Evolutionary conservation across 1,284 basidiomycete genomes (phyloP), one percentile per base, ranked within the genome.

Genomic region (Microbotryum saponariae): DNA sequence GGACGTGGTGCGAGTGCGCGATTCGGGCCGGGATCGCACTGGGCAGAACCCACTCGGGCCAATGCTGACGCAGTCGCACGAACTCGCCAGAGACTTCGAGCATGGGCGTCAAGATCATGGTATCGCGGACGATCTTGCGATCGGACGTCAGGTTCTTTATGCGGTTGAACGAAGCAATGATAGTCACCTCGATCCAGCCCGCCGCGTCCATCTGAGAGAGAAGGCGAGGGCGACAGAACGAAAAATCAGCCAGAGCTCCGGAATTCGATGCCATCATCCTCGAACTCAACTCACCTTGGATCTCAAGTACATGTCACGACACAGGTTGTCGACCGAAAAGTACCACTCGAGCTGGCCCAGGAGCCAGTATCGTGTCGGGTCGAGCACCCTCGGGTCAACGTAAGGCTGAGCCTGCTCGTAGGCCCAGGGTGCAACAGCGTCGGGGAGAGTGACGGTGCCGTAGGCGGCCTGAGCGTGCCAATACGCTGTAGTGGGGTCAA

Each of bases 161-260:
- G 49, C 91, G 85, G 71, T 89, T 90, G 80, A 94, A 96, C 12
- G 88, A 87, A 6, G 88, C 87, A 60, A 96, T 81, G 60, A 90
- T 78, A 12, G 81, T 70, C 50, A 93, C 86, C 23, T 86, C 82
- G 59, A 96, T 86, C 89, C 90, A 96, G 20, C 91, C 91, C 64
- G 82, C 79, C 4, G 82, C 80, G 73, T 94, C 89, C 91, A 96
- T 93, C 90, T 94, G 70, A 60, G 42, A 25, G 54, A 64, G 12
- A 61, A 49, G 52, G 51, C 23, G 20, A 16, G 21, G 33, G 42
- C 4, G 9, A 18, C 27, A 45, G 7, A 10, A 21, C 6, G 37
- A 18, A 12, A 51, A 7, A n/a, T 59, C 51, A 61, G 51, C 46
- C 33, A 25, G 23, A 44, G 21, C 27, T 18, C 42, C 25, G 20